Evolutionary conservation across 1,139 yeast species (phyloP).

Genomic region (Zygotorulaspora mrakii): DNA sequence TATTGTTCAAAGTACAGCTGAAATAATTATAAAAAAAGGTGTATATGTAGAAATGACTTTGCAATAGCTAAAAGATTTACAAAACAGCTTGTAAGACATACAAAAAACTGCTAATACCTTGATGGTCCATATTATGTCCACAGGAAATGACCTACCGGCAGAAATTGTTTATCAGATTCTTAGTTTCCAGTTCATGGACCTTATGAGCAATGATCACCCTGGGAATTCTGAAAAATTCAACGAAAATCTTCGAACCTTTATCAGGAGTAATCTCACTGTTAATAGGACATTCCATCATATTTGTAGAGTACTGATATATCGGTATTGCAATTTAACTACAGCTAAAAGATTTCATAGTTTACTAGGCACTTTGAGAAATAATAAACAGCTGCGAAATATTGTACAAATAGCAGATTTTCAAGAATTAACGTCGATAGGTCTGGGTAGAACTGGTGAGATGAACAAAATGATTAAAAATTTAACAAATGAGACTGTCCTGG

Average conservation of each 20-base stretch:
- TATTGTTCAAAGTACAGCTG: too few species aligned
- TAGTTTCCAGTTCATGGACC: constrained; percentile 40
- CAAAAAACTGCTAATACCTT: too few species aligned
- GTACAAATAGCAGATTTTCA: constrained; percentile 82
- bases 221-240: constrained; percentile 37
- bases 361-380: constrained; percentile 50
- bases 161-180: constrained; percentile 40
- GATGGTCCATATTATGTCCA: too few species aligned
- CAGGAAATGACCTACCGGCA: constrained; percentile 32
- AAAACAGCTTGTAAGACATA: too few species aligned
- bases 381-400: constrained; percentile 55
- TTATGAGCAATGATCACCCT: constrained; percentile 40
- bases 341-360: constrained; percentile 79
- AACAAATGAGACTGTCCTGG: constrained; percentile 64
- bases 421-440: constrained; percentile 84
- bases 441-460: constrained; percentile 87
- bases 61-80: too few species aligned
- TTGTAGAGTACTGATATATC: constrained; percentile 37
- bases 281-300: constrained; percentile 39
- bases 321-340: constrained; percentile 55
- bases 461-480: constrained; percentile 90
- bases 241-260: constrained; percentile 37
- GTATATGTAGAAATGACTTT: too few species aligned
- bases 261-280: constrained; percentile 39
- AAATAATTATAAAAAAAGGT: too few species aligned